Evolutionary conservation across 768 basidiomycete species (phyloP).

Genomic region (Rhizopogon vinicolor): DNA sequence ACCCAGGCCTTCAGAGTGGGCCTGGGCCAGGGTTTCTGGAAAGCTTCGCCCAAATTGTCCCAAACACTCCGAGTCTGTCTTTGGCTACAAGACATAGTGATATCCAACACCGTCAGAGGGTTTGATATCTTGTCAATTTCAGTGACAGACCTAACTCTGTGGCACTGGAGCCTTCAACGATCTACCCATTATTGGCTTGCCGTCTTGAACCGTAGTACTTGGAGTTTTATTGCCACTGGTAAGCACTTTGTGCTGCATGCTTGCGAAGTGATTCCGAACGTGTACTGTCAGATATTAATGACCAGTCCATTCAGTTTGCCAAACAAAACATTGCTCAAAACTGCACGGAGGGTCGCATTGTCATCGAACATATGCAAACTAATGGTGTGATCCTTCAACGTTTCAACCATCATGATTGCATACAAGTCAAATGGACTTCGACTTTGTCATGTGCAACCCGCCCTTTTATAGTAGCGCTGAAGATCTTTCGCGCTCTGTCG

Average conservation of each 20-base stretch:
- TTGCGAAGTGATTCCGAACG: not conserved
- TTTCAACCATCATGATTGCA: too few relatives aligned
- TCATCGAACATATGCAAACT: conserved; percentile 34
- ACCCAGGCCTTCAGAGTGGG: not conserved
- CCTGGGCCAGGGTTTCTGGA: not conserved
- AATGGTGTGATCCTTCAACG: conserved; percentile 41
- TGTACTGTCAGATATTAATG: conserved; percentile 60
- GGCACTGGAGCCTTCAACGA: conserved; percentile 90
- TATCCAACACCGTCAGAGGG: conserved; percentile 37
- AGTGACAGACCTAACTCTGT: conserved; percentile 29
- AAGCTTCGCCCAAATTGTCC: not conserved
- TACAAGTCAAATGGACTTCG: conserved; percentile 30
- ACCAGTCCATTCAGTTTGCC: conserved; percentile 53
- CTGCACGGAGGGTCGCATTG: conserved; percentile 45
- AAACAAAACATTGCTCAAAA: conserved; percentile 55
- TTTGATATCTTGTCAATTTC: conserved; percentile 47
- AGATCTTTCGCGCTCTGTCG: conserved; percentile 58
- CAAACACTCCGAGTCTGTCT: too few relatives aligned
- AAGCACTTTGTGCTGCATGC: not conserved
- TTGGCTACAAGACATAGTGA: conserved; percentile 73
- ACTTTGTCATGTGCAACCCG: conserved; percentile 94
- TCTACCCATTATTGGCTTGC: conserved; percentile 80
- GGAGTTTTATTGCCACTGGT: conserved; percentile 74
- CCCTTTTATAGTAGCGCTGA: conserved; percentile 83
- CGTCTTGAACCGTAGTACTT: conserved; percentile 42